Conservation (phyloP, 805 yeast species). For the Jamesozyma lodderae region DNA sequence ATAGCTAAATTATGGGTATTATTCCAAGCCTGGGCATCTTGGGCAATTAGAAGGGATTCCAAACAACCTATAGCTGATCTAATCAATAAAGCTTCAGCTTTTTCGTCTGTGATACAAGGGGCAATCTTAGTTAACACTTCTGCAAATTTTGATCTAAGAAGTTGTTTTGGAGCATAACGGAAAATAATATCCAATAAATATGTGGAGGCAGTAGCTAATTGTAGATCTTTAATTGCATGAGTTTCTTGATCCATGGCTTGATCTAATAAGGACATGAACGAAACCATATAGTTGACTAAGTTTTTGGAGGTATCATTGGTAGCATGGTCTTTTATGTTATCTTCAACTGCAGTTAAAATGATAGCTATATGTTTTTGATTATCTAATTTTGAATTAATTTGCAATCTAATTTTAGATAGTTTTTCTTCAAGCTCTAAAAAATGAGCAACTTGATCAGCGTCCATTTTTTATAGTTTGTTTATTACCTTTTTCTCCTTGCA, state of each 20-base stretch:
- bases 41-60: conserved; percentile 69
- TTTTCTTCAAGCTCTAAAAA: conserved; percentile 50
- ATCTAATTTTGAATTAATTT: conserved; percentile 67
- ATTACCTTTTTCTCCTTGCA: not conserved
- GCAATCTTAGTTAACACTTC: conserved; percentile 74
- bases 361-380: conserved; percentile 82
- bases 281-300: conserved; percentile 77
- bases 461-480: conserved; percentile 14
- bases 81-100: conserved; percentile 70
- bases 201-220: conserved; percentile 64
- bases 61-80: conserved; percentile 80
- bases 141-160: conserved; percentile 66
- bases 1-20: conserved; percentile 39
- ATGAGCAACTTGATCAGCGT: conserved; percentile 25
- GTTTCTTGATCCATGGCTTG: conserved; percentile 47
- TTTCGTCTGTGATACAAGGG: conserved; percentile 60
- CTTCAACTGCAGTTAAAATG: conserved; percentile 83
- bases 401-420: conserved; percentile 59
- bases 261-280: conserved; percentile 72
- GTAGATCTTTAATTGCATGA: conserved; percentile 46
- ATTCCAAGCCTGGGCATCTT: conserved; percentile 74
- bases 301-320: conserved; percentile 39
- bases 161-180: conserved; percentile 59
- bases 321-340: conserved; percentile 59
- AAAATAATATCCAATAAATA: conserved; percentile 75